These are phyloP conservation scores for Phaeosphaeriaceae sp. DNA, from an alignment of 2,329 filamentous ascomycete species.

Conservation along the genomic window DNA sequence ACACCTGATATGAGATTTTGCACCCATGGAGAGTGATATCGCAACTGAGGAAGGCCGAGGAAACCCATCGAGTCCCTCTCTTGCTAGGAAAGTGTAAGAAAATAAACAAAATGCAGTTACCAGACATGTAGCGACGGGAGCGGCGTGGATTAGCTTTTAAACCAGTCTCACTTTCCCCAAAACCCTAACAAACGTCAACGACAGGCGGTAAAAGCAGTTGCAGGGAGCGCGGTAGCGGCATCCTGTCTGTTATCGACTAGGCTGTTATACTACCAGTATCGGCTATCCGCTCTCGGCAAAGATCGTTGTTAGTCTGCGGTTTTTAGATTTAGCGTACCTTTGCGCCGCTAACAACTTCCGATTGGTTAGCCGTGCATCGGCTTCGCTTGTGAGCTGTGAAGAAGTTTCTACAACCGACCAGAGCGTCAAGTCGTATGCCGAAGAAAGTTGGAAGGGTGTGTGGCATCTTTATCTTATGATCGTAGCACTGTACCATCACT, in stretches of 20 bases:
- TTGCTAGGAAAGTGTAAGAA: background rate
- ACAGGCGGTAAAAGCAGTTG: background rate
- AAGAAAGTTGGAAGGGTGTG: no score
- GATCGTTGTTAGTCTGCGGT: slow-evolving; percentile 1
- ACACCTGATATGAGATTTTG: slow-evolving; percentile 39
- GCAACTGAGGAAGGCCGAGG: slow-evolving; percentile 31
- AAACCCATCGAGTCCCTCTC: slow-evolving; percentile 25
- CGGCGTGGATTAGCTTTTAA: slow-evolving; percentile 2
- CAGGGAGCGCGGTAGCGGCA: slow-evolving; percentile 2
- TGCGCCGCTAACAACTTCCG: background rate
- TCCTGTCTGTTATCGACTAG: slow-evolving; percentile 1
- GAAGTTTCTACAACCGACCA: no score
- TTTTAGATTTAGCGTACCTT: background rate
- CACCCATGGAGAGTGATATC: slow-evolving; percentile 40
- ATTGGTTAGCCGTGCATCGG: background rate
- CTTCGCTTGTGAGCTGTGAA: background rate
- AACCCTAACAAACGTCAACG: background rate
- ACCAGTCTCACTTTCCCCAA: background rate
- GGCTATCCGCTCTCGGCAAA: background rate
- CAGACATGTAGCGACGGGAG: background rate
- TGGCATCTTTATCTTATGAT: no score
- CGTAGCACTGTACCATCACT: no score
- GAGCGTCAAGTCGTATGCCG: no score
- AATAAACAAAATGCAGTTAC: background rate
- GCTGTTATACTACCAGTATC: slow-evolving; percentile 6